Percentiles rank a stretch among this genome's conserved stretches.
phyloP scores from a whole-genome alignment of 2,329 filamentous ascomycete genomes.

The Diaporthe sp. region DNA sequence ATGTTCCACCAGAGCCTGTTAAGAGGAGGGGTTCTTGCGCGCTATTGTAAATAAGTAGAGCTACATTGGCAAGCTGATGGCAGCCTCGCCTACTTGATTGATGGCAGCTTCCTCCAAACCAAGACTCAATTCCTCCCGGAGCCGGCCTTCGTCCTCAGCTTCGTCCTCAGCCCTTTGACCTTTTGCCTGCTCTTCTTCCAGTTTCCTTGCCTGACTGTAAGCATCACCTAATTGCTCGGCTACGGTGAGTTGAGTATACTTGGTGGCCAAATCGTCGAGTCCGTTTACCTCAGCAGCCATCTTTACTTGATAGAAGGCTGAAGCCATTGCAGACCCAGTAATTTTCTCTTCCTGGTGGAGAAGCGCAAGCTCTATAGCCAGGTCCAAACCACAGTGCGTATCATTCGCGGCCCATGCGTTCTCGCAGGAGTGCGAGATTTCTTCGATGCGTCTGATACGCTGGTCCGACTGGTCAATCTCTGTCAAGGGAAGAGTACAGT shows the following conservation, averaged over 20 bases:
- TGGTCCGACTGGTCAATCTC: conserved; percentile 12
- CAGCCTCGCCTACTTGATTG: background rate
- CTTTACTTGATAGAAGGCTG: conserved; percentile 2
- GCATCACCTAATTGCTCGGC: background rate
- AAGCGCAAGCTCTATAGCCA: background rate
- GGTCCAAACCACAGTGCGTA: conserved; percentile 10
- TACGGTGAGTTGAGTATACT: conserved; percentile 10
- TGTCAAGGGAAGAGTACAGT: conserved; percentile 8
- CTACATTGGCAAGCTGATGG: background rate
- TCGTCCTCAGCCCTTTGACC: background rate
- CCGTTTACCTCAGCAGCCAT: conserved; percentile 4
- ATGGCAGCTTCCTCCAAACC: conserved; percentile 2
- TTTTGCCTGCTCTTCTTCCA: background rate
- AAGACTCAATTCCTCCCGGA: conserved; percentile 1
- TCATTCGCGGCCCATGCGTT: background rate
- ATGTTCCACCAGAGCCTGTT: background rate
- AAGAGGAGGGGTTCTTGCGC: background rate
- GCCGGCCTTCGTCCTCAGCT: conserved; percentile 1
- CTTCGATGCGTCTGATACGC: background rate
- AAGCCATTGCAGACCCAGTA: background rate
- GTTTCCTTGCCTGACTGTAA: background rate
- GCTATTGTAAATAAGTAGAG: background rate
- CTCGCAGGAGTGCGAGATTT: background rate
- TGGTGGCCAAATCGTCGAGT: background rate
- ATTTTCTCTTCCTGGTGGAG: conserved; percentile 10